These are phyloP conservation scores for Colletotrichum kahawae DNA, from an alignment of 2,329 filamentous ascomycete species.

Conservation along the genomic window DNA sequence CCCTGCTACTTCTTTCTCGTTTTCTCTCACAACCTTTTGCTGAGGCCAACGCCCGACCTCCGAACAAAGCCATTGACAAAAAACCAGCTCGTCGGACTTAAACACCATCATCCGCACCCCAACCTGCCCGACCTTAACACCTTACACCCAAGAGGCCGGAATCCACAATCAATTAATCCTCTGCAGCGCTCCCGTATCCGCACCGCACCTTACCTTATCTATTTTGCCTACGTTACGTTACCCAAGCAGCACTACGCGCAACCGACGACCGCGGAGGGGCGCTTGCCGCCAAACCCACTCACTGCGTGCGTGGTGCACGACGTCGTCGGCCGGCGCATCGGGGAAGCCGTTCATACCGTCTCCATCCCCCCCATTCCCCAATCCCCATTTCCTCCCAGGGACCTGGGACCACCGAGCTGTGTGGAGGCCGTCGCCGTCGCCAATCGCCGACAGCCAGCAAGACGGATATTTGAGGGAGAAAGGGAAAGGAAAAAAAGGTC, in stretches of 20 bases:
- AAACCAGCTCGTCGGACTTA: neutral
- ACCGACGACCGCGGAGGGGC: neutral
- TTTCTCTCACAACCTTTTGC: neutral
- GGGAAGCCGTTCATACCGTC: slow-evolving; percentile 12
- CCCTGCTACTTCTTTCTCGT: neutral
- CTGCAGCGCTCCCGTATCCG: neutral
- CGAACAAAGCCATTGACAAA: slow-evolving; percentile 2
- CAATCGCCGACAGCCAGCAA: neutral
- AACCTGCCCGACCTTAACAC: neutral
- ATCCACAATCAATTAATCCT: neutral
- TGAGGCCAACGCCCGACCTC: neutral
- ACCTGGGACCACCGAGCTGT: neutral
- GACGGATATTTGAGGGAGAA: neutral
- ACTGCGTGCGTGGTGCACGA: neutral
- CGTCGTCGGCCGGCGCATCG: slow-evolving; percentile 11
- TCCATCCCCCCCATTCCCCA: neutral
- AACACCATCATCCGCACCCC: neutral
- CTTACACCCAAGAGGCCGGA: neutral
- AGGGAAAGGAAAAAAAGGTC: neutral
- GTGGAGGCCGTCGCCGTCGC: neutral
- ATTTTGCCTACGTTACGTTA: neutral
- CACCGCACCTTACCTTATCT: neutral
- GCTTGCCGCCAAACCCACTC: neutral
- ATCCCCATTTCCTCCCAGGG: neutral
- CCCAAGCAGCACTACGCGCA: neutral